These are phyloP conservation scores for Yamadazyma blattariae DNA, from an alignment of 1,139 yeast genomes.

Conservation along the genomic window DNA sequence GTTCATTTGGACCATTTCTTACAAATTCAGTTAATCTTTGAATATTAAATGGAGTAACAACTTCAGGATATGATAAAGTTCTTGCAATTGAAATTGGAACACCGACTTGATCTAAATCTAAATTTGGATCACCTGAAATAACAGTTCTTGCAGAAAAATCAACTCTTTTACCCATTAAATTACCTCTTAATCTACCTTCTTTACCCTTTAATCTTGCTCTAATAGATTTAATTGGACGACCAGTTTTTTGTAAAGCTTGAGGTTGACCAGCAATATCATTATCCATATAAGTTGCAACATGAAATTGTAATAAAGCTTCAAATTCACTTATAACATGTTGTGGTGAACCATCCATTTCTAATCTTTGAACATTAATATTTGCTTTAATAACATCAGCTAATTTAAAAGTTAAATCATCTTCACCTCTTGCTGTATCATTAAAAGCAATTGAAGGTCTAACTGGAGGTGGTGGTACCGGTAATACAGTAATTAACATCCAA, in stretches of 20 bases:
- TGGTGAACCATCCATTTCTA: conserved; percentile 98
- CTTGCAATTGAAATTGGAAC: conserved; percentile 96
- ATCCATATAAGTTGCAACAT: conserved; percentile 99
- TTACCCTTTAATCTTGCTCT: conserved; percentile 99
- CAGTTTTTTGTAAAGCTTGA: conserved; percentile 97
- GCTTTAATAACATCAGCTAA: conserved; percentile 96
- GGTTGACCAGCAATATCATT: conserved; percentile 99
- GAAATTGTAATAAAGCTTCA: conserved; percentile 92
- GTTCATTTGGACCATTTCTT: conserved; percentile 97
- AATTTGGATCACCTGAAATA: conserved; percentile 97
- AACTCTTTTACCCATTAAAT: conserved; percentile 99
- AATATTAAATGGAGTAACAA: conserved; percentile 95
- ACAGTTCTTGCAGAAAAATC: conserved; percentile 99
- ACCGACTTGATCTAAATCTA: conserved; percentile 97
- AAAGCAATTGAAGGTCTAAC: conserved; percentile 98
- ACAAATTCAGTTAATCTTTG: conserved; percentile 90
- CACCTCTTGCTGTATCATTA: conserved; percentile 98
- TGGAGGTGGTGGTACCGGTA: conserved; percentile 99
- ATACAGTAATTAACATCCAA: conserved; percentile 94
- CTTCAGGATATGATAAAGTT: conserved; percentile 93
- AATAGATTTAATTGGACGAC: conserved; percentile 96
- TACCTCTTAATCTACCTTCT: conserved; percentile 98
- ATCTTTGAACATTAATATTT: conserved; percentile 89
- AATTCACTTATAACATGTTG: conserved; percentile 97
- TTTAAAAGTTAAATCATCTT: conserved; percentile 97